phyloP scores from a whole-genome alignment of 2,329 filamentous ascomycete genomes.

The Aureobasidium subglaciale region DNA sequence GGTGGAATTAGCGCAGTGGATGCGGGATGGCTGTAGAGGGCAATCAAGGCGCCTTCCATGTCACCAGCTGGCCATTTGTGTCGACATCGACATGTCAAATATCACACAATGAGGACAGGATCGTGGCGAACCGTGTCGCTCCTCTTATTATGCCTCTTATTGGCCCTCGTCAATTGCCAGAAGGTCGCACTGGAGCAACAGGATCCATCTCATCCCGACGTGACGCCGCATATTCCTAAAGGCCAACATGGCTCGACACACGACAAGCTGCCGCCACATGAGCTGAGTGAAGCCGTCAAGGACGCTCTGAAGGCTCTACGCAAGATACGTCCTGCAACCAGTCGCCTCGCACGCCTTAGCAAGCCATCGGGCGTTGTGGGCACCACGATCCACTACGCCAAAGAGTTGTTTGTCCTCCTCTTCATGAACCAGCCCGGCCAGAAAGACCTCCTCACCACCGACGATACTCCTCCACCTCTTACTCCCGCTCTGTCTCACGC shows the following conservation, averaged over 20 bases:
- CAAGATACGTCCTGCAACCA: conserved; percentile 35
- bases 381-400: conserved; percentile 53
- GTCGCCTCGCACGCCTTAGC: conserved; percentile 30
- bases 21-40: conserved; percentile 6
- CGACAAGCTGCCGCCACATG: neutral
- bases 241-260: neutral
- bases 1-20: neutral
- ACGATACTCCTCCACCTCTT: conserved; percentile 36
- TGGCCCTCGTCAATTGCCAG: conserved; percentile 10
- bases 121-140: conserved; percentile 12
- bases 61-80: neutral
- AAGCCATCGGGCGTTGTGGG: conserved; percentile 54
- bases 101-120: conserved; percentile 1
- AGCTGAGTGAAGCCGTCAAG: conserved; percentile 28
- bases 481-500: conserved; percentile 49
- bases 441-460: conserved; percentile 35
- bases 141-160: neutral
- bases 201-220: neutral
- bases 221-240: neutral
- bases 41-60: neutral
- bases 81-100: conserved; percentile 3
- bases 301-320: conserved; percentile 36
- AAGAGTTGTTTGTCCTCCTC: conserved; percentile 54
- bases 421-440: conserved; percentile 57
- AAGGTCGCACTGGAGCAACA: neutral